Percentiles rank a stretch among this genome's conserved stretches.
These are phyloP conservation scores for Fusarium continuum DNA, from an alignment of 2,329 filamentous ascomycete species.

Conservation along the genomic window DNA sequence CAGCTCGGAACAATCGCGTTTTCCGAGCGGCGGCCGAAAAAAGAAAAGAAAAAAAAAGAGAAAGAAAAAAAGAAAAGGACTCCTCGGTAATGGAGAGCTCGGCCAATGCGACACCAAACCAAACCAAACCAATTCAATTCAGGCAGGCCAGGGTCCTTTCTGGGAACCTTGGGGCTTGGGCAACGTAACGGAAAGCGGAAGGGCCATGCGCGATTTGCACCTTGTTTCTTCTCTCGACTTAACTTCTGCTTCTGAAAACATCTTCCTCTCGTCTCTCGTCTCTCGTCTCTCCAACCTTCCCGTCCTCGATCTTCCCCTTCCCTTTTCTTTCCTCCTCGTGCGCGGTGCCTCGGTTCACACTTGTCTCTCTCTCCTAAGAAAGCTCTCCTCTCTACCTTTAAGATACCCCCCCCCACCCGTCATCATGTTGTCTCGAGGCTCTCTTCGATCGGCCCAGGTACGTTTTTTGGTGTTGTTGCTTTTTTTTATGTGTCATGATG, in stretches of 20 bases:
- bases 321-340: slow-evolving; percentile 17
- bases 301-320: background rate
- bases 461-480: slow-evolving; percentile 9
- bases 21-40: slow-evolving; percentile 40
- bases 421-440: slow-evolving; percentile 69
- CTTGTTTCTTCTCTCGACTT: slow-evolving; percentile 22
- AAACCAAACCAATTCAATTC: slow-evolving; percentile 19
- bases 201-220: slow-evolving; percentile 42
- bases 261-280: too few species aligned
- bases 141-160: slow-evolving; percentile 17
- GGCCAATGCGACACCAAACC: slow-evolving; percentile 36
- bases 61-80: slow-evolving; percentile 19
- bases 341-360: slow-evolving; percentile 16
- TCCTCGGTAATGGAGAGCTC: slow-evolving; percentile 29
- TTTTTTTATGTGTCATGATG: slow-evolving; percentile 16
- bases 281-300: background rate
- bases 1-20: slow-evolving; percentile 39
- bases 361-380: slow-evolving; percentile 14
- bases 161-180: slow-evolving; percentile 3
- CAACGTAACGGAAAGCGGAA: slow-evolving; percentile 23
- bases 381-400: slow-evolving; percentile 31
- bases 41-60: slow-evolving; percentile 6
- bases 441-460: slow-evolving; percentile 67
- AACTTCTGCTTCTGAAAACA: slow-evolving; percentile 16
- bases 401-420: slow-evolving; percentile 22